Conservation (phyloP, 441 rosid genomes). For the Adansonia grandidieri region DNA sequence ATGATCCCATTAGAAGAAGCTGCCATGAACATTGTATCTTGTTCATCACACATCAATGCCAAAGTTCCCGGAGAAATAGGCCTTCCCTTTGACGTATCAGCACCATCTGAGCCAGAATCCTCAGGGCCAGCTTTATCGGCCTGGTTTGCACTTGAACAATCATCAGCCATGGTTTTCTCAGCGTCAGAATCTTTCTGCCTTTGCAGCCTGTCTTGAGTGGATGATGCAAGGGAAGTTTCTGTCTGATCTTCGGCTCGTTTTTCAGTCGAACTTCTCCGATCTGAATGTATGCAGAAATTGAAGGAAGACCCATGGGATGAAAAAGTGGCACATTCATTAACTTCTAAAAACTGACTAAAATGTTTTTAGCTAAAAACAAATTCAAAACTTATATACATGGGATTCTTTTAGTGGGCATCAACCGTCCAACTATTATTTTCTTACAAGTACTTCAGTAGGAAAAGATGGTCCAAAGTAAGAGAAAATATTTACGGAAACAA, state of each 20-base stretch:
- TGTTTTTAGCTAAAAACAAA: constrained; percentile 21
- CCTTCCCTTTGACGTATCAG: constrained; percentile 62
- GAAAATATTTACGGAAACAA: constrained; percentile 5
- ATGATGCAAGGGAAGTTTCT: constrained; percentile 61
- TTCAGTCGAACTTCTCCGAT: constrained; percentile 55
- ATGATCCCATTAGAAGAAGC: constrained; percentile 66
- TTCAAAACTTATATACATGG: neutral
- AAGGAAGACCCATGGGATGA: constrained; percentile 21
- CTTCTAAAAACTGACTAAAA: constrained; percentile 9
- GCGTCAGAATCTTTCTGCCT: constrained; percentile 49
- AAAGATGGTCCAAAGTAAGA: neutral
- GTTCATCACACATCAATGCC: constrained; percentile 86
- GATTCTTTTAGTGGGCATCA: neutral
- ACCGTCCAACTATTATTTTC: constrained; percentile 3
- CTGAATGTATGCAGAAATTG: constrained; percentile 40
- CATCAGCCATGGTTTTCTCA: constrained; percentile 54
- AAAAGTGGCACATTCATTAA: neutral
- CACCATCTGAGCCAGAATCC: constrained; percentile 59
- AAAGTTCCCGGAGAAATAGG: constrained; percentile 98
- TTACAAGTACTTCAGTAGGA: constrained; percentile 2
- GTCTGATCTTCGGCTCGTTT: constrained; percentile 54
- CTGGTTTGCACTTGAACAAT: constrained; percentile 60
- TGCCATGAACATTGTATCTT: constrained; percentile 51
- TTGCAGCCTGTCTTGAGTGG: constrained; percentile 56
- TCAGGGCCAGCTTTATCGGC: constrained; percentile 55